Percentiles rank a stretch among this genome's conserved stretches.
phyloP scores from a whole-genome alignment of 169 alveolate species.

The Blepharisma undulans region DNA sequence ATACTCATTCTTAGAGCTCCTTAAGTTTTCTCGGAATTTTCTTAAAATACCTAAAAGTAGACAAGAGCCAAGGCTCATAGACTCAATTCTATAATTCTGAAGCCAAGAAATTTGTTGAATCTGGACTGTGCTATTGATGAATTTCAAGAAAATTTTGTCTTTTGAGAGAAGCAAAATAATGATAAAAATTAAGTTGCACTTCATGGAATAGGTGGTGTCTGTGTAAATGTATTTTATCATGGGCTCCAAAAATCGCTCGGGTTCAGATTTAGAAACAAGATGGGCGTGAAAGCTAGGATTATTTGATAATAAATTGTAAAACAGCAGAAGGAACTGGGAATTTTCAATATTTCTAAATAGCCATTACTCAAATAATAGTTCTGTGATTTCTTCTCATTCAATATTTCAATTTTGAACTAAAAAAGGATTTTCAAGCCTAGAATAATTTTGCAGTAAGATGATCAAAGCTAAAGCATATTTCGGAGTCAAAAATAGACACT shows the following conservation, averaged over 20 bases:
- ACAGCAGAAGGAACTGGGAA: not conserved
- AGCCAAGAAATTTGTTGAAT: conserved; percentile 10
- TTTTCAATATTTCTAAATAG: not conserved
- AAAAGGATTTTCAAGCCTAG: not conserved
- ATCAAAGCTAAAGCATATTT: not conserved
- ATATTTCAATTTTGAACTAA: not conserved
- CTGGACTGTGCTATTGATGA: not conserved
- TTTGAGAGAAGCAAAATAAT: not conserved
- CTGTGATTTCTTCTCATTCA: not conserved
- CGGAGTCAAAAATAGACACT: not conserved
- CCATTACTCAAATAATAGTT: not conserved
- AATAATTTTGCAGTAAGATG: not conserved
- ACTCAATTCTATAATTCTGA: conserved; percentile 17
- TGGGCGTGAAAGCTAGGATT: not conserved
- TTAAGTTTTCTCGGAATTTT: not conserved
- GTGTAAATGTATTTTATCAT: not conserved
- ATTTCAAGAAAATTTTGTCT: conserved; percentile 11
- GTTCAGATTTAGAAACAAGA: not conserved
- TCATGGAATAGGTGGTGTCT: not conserved
- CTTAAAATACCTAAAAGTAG: not conserved
- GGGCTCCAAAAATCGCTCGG: conserved; percentile 33
- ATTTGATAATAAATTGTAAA: not conserved
- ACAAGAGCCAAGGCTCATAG: not conserved
- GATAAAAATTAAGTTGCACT: not conserved
- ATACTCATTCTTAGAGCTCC: not conserved